Conservation (phyloP, 352 stramenopile species). For the Phytophthora fragariaefolia region DNA sequence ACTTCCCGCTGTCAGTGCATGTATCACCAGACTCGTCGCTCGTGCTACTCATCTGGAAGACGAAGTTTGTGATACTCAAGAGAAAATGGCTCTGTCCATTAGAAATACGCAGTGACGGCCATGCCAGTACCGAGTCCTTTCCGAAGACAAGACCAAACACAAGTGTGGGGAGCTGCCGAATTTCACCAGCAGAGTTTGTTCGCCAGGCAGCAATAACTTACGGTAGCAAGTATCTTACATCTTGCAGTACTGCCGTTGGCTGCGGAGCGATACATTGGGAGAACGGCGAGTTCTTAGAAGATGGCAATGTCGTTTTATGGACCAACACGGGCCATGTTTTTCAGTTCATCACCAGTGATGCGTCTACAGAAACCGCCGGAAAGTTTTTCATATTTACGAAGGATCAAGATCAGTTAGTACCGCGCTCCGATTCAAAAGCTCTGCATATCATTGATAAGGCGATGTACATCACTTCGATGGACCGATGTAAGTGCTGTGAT, state of each 20-base stretch:
- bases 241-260: conserved; percentile 10
- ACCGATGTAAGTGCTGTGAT: conserved; percentile 66
- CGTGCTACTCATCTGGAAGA: conserved; percentile 81
- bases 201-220: conserved; percentile 25
- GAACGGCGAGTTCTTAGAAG: conserved; percentile 69
- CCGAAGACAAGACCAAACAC: conserved; percentile 40
- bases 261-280: conserved; percentile 51
- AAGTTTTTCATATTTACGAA: conserved; percentile 89
- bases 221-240: conserved; percentile 16
- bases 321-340: conserved; percentile 73
- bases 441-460: conserved; percentile 59
- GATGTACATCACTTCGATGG: conserved; percentile 58
- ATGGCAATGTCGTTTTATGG: conserved; percentile 72
- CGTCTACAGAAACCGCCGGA: conserved; percentile 33
- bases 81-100: conserved; percentile 81
- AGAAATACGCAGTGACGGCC: conserved; percentile 25
- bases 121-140: conserved; percentile 29
- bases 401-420: conserved; percentile 80
- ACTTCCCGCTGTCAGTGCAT: conserved; percentile 68
- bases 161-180: conserved; percentile 59
- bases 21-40: conserved; percentile 67
- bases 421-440: conserved; percentile 72
- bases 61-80: conserved; percentile 77
- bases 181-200: conserved; percentile 41
- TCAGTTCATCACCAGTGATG: conserved; percentile 52